Evolutionary conservation across 1,139 yeast species (phyloP).

Genomic region (Candida glucosophila): DNA sequence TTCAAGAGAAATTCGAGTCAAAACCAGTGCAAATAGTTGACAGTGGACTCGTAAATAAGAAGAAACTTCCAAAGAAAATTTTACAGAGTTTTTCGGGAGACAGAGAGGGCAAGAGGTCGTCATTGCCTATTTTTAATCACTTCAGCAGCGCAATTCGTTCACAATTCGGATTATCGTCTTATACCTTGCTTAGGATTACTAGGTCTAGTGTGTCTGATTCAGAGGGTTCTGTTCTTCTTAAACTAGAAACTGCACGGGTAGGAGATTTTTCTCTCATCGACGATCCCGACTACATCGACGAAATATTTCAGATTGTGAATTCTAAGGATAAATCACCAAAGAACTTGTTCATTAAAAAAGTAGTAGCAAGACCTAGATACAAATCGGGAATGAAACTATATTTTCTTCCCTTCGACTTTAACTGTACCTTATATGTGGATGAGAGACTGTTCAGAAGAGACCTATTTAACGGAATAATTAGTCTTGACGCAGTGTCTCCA

Average conservation of each 20-base stretch:
- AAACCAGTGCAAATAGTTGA: constrained; percentile 27
- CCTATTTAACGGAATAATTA: constrained; percentile 39
- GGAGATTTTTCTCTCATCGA: constrained; percentile 45
- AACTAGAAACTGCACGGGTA: constrained; percentile 46
- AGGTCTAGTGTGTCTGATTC: constrained; percentile 45
- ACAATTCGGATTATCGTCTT: constrained; percentile 31
- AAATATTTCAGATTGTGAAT: constrained; percentile 33
- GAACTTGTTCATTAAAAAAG: constrained; percentile 36
- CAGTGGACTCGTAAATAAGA: constrained; percentile 26
- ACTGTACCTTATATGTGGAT: constrained; percentile 40
- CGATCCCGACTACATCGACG: constrained; percentile 36
- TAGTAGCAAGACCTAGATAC: constrained; percentile 44
- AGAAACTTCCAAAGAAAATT: constrained; percentile 28
- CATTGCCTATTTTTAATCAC: constrained; percentile 31
- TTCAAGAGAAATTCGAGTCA: too few species aligned
- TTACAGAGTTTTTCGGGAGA: constrained; percentile 24
- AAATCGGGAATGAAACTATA: constrained; percentile 43
- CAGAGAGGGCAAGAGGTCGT: too few species aligned
- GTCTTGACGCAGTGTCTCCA: constrained; percentile 12
- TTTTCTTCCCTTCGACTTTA: constrained; percentile 23
- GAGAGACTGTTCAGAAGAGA: constrained; percentile 45
- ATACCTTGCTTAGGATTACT: constrained; percentile 42
- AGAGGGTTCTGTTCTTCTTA: constrained; percentile 42
- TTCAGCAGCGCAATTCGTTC: constrained; percentile 39
- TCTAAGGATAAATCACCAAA: constrained; percentile 31